Evolutionary conservation across 2,329 filamentous ascomycete genomes (phyloP).

Genomic region (Ophiosphaerella herpotricha): DNA sequence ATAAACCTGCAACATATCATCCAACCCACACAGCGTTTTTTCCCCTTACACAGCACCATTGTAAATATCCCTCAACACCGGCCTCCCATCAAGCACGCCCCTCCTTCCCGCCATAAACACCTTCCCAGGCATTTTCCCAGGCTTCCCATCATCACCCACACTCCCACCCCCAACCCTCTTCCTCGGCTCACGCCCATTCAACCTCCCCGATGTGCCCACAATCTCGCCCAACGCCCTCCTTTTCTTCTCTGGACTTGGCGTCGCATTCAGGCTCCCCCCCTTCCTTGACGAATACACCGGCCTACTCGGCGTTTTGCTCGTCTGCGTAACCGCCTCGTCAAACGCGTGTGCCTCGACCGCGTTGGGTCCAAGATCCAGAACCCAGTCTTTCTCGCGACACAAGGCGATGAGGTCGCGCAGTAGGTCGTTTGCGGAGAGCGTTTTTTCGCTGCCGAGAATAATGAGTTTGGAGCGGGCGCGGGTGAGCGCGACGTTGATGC

Average conservation of each 20-base stretch:
- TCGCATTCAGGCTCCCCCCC: conserved; percentile 6
- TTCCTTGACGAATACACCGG: background rate
- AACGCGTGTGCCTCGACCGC: conserved; percentile 72
- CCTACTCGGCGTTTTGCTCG: conserved; percentile 16
- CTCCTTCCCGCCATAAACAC: conserved; percentile 61
- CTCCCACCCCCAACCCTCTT: conserved; percentile 18
- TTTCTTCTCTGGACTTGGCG: conserved; percentile 41
- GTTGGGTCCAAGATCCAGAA: conserved; percentile 69
- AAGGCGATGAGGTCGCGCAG: conserved; percentile 75
- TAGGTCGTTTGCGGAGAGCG: conserved; percentile 73
- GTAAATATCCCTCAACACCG: conserved; percentile 75
- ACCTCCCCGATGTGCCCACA: conserved; percentile 1
- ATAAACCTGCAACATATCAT: no score
- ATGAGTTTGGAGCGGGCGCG: conserved; percentile 90
- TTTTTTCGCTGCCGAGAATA: conserved; percentile 80
- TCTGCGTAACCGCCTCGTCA: conserved; percentile 57
- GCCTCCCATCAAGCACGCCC: conserved; percentile 67
- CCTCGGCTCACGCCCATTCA: conserved; percentile 21
- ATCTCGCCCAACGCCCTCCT: conserved; percentile 35
- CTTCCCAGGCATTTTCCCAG: conserved; percentile 58
- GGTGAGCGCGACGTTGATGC: conserved; percentile 96
- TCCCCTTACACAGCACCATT: conserved; percentile 55
- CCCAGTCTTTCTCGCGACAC: conserved; percentile 79
- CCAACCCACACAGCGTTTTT: no score
- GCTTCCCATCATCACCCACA: conserved; percentile 36